These are phyloP conservation scores for Boechera divaricarpa DNA, from an alignment of 345 rosid genomes.

Conservation along the genomic window DNA sequence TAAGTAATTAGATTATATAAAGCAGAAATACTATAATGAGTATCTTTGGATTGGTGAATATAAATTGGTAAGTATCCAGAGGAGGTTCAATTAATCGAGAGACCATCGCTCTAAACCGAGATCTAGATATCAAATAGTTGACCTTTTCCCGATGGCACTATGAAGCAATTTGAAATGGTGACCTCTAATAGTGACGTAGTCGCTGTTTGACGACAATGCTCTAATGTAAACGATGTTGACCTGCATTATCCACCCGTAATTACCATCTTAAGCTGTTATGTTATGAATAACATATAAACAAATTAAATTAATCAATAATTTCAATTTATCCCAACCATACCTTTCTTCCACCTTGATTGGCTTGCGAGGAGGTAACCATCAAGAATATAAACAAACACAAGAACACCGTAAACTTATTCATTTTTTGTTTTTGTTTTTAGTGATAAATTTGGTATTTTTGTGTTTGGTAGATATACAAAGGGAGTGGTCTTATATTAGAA, in stretches of 20 bases:
- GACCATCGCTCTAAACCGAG: too few relatives aligned
- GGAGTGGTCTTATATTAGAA: neutral
- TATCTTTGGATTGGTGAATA: neutral
- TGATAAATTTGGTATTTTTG: too few relatives aligned
- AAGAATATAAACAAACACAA: neutral
- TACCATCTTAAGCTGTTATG: constrained; percentile 4
- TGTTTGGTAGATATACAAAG: constrained; percentile 3
- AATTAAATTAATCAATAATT: neutral
- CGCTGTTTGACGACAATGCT: constrained; percentile 21
- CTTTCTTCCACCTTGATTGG: neutral
- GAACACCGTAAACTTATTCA: neutral
- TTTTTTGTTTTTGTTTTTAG: neutral
- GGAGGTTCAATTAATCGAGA: neutral
- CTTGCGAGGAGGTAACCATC: neutral
- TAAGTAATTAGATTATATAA: neutral
- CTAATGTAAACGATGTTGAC: constrained; percentile 32
- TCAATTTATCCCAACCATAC: neutral
- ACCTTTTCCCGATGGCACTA: constrained; percentile 2
- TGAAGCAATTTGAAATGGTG: constrained; percentile 30
- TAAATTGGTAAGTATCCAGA: neutral
- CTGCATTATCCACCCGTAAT: constrained; percentile 10
- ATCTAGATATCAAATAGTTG: too few relatives aligned
- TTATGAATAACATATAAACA: neutral
- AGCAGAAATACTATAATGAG: neutral
- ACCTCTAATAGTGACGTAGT: neutral